Percentiles rank a stretch among this genome's conserved stretches.
Conservation (phyloP, 2,329 filamentous ascomycete species). For the Rhytidhysteron rufulum region DNA sequence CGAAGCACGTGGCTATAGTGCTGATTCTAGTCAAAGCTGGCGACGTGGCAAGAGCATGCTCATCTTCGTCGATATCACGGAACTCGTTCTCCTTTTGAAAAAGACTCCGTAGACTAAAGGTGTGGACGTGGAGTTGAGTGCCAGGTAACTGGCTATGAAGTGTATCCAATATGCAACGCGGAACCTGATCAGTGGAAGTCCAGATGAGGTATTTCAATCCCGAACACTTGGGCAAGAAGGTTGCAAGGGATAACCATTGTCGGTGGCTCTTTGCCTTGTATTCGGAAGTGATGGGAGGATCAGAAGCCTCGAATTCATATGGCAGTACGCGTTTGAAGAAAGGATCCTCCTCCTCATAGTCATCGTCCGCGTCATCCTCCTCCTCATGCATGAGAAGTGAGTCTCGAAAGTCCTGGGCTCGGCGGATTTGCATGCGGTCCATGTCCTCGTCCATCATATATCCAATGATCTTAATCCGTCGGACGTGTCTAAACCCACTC, state of each 20-base stretch:
- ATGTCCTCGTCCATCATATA: not conserved
- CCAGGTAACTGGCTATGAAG: not conserved
- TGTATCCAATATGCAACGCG: slow-evolving; percentile 4
- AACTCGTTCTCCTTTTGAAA: not conserved
- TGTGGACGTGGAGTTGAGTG: slow-evolving; percentile 2
- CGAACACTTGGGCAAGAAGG: not conserved
- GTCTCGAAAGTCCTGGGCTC: not conserved
- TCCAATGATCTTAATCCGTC: slow-evolving; percentile 2
- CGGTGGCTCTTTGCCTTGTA: not conserved
- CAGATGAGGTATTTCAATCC: slow-evolving; percentile 4
- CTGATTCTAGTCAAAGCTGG: slow-evolving; percentile 1
- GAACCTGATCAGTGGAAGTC: slow-evolving; percentile 2
- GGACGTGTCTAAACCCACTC: not conserved
- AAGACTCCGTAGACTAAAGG: slow-evolving; percentile 4
- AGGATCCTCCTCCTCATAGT: not conserved
- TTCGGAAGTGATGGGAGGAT: not conserved
- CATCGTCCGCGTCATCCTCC: not conserved
- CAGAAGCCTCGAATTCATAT: not conserved
- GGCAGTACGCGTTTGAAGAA: not conserved
- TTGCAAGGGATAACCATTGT: slow-evolving; percentile 1
- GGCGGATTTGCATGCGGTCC: not conserved
- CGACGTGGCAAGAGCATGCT: slow-evolving; percentile 3
- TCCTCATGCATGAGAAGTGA: no score
- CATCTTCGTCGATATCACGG: slow-evolving; percentile 2
- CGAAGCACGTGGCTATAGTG: not conserved